Evolutionary conservation across 164 flowering plant species (phyloP), one percentile per base, ranked within the genome.

Genomic region (Vitis labrusca): DNA sequence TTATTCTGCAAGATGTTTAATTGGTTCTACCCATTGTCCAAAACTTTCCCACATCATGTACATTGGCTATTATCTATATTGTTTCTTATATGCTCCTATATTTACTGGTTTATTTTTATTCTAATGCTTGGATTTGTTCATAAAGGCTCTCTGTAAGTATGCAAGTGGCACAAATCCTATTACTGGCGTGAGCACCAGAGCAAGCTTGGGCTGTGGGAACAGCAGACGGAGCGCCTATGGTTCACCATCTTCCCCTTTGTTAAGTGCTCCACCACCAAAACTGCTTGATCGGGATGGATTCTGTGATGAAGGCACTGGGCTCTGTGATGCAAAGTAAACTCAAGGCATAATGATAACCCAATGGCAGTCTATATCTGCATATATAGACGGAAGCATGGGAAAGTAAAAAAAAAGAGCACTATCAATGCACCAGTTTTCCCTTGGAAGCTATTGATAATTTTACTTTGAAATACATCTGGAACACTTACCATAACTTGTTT

Each of bases 71-170:
- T 44, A 23, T 53, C 17, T 27, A 3, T 32, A 23, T 23, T 23
- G 27, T 23, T 23, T 23, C 27, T 27, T 53, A 49, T 16, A 15
- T 54, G 30, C 50, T 32, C 15, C 23, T 1, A 15, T n/a, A 53
- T 53, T 2, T 60, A 15, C 9, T 49, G 23, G 67, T 50, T 50
- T 51, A 5, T 15, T 48, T 27, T 17, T 23, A 23, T 23, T 23
- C 27, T 23, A 37, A 37, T 37, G 44, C 6, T 37, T 53, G 58
- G 50, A 66, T 53, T 30, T 14, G 16, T 17, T 17, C 3, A 2
- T 78, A 59, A 68, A 95, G 99, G 97, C 99, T 15, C 85, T 95
- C 8, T 95, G 99, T 89, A 95, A 93, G 80, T 95, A 95, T 75
- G 99, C 99, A 2, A 91, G 80, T 72, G 98, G 99, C 3, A 88